These are phyloP conservation scores for Neonectria punicea DNA, from an alignment of 2,329 filamentous ascomycete species.

Conservation along the genomic window DNA sequence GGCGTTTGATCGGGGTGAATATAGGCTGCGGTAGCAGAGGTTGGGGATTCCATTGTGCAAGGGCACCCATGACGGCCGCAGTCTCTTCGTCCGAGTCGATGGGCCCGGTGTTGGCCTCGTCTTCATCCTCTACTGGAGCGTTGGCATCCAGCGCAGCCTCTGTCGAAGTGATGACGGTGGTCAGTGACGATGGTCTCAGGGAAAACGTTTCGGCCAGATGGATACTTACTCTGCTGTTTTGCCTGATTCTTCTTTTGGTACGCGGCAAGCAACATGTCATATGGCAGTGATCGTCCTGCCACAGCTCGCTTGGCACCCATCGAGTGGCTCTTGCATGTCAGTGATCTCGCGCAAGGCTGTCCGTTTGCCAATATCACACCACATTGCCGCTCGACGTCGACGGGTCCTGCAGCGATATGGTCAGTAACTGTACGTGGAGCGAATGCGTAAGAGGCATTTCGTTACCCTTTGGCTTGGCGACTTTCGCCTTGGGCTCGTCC, in stretches of 20 bases:
- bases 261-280: slow-evolving; percentile 88
- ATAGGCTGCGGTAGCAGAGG: slow-evolving; percentile 77
- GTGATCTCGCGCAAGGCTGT: slow-evolving; percentile 84
- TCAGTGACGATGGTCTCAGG: slow-evolving; percentile 32
- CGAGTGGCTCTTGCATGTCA: slow-evolving; percentile 94
- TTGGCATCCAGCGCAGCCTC: slow-evolving; percentile 96
- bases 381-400: slow-evolving; percentile 94
- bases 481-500: slow-evolving; percentile 86
- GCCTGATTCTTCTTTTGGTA: slow-evolving; percentile 99
- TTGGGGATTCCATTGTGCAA: slow-evolving; percentile 79
- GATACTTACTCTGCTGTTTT: slow-evolving; percentile 87
- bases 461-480: slow-evolving; percentile 82
- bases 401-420: slow-evolving; percentile 67
- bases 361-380: slow-evolving; percentile 88
- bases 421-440: slow-evolving; percentile 26
- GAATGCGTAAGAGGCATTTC: background rate
- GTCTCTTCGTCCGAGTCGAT: slow-evolving; percentile 97
- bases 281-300: slow-evolving; percentile 85
- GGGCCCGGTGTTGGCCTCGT: slow-evolving; percentile 80
- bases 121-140: slow-evolving; percentile 86
- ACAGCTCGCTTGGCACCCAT: slow-evolving; percentile 95
- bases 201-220: background rate
- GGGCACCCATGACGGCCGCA: slow-evolving; percentile 84
- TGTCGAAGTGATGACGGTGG: slow-evolving; percentile 49
- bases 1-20: slow-evolving; percentile 69